Conservation (phyloP, 345 rosid genomes). For the Hibiscus syriacus region DNA sequence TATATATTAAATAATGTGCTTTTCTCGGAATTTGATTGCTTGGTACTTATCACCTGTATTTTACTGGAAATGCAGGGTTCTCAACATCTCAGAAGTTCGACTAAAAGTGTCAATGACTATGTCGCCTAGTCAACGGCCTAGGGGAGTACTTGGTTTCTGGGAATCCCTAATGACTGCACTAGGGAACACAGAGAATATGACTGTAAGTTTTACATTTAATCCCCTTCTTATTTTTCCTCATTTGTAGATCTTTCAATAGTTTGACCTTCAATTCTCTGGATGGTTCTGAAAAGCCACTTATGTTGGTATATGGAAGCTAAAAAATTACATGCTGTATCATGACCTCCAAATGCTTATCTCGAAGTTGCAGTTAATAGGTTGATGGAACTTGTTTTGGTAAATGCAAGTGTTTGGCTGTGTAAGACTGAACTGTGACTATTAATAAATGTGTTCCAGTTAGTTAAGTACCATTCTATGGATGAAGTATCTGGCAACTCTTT, state of each 20-base stretch:
- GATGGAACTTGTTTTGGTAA: neutral
- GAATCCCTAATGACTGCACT: slow-evolving; percentile 96
- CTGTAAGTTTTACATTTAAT: slow-evolving; percentile 43
- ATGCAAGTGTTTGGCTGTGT: neutral
- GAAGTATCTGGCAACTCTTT: neutral
- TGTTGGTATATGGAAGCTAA: neutral
- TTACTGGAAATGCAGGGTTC: slow-evolving; percentile 51
- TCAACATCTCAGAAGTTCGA: slow-evolving; percentile 82
- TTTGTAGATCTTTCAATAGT: neutral
- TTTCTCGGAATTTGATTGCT: slow-evolving; percentile 3
- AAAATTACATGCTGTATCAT: neutral
- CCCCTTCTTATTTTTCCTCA: neutral
- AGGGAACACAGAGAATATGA: slow-evolving; percentile 97
- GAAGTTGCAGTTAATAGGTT: neutral
- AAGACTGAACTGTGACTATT: neutral
- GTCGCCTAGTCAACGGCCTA: slow-evolving; percentile 96
- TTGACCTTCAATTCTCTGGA: neutral
- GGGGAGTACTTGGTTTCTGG: slow-evolving; percentile 98
- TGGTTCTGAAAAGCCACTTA: neutral
- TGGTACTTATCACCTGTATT: slow-evolving; percentile 4
- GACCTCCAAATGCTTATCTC: neutral
- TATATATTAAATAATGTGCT: neutral
- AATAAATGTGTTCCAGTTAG: neutral
- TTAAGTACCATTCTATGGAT: neutral
- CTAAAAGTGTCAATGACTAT: slow-evolving; percentile 87